phyloP scores from a whole-genome alignment of 305 asterid species.

The Fraxinus angustifolia region DNA sequence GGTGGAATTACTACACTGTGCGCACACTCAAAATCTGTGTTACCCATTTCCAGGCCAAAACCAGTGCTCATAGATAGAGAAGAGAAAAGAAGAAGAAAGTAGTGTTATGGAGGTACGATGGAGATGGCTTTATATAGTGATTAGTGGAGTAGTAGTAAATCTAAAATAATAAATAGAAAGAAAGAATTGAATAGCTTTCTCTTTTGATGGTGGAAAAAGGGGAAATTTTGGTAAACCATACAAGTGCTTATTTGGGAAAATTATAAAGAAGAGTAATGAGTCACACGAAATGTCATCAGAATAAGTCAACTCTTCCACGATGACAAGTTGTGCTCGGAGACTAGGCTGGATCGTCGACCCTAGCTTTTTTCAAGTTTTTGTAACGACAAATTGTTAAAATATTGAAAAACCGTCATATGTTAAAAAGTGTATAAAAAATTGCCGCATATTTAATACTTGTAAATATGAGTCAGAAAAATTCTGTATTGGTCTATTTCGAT shows the following conservation, averaged over 20 bases:
- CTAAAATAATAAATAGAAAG: not conserved
- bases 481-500: no score
- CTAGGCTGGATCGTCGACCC: no score
- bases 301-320: no score
- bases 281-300: no score
- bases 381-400: no score
- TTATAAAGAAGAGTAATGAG: no score
- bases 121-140: not conserved
- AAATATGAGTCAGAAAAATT: not conserved
- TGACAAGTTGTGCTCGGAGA: no score
- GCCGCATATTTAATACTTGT: no score
- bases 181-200: not conserved
- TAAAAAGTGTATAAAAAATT: no score
- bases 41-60: not conserved
- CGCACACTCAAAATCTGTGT: not conserved
- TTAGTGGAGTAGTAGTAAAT: not conserved
- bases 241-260: no score
- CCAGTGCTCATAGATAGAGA: not conserved
- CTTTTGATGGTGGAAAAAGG: not conserved
- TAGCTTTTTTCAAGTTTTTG: no score
- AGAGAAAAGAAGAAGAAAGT: not conserved
- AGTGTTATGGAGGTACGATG: not conserved
- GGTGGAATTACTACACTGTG: conserved; percentile 74
- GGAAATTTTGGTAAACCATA: not conserved
- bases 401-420: no score